These are phyloP conservation scores for Alternaria metachromatica DNA, from an alignment of 2,329 filamentous ascomycete genomes.

Conservation along the genomic window DNA sequence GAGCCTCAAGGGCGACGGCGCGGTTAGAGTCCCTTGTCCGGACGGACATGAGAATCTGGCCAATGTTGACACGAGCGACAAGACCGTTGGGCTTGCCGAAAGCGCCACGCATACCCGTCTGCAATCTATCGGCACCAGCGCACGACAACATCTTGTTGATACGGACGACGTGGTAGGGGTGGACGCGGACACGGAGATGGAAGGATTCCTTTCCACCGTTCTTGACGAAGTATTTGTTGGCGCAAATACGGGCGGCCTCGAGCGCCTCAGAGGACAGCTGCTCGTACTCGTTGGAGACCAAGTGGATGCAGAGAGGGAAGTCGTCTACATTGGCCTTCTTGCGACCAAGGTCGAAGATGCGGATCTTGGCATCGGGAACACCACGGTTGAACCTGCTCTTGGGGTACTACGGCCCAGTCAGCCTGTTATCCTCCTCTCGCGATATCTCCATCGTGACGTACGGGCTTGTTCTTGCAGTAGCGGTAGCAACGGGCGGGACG, in stretches of 20 bases:
- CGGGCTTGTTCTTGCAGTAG: constrained; percentile 99
- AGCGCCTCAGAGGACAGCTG: constrained; percentile 99
- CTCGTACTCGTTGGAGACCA: constrained; percentile 99
- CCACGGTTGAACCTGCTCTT: constrained; percentile 99
- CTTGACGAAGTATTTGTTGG: constrained; percentile 93
- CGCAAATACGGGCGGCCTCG: constrained; percentile 99
- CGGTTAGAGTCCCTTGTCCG: constrained; percentile 96
- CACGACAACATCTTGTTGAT: constrained; percentile 99
- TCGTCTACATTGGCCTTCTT: constrained; percentile 99
- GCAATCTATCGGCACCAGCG: constrained; percentile 99
- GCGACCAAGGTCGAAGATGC: constrained; percentile 98
- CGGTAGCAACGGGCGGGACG: constrained; percentile 99
- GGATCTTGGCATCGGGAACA: constrained; percentile 83
- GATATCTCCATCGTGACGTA: constrained; percentile 30
- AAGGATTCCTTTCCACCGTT: constrained; percentile 73
- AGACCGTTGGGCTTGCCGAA: constrained; percentile 99
- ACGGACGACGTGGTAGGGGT: constrained; percentile 99
- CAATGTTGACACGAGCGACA: constrained; percentile 99
- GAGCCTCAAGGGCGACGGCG: constrained; percentile 92
- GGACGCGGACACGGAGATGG: constrained; percentile 78
- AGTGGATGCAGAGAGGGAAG: constrained; percentile 96
- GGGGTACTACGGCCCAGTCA: constrained; percentile 78
- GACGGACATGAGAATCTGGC: constrained; percentile 97
- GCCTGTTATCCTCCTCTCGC: constrained; percentile 31
- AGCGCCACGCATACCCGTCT: constrained; percentile 99